These are phyloP conservation scores for Lactifluus rugatus DNA, from an alignment of 768 basidiomycete species.

Conservation along the genomic window DNA sequence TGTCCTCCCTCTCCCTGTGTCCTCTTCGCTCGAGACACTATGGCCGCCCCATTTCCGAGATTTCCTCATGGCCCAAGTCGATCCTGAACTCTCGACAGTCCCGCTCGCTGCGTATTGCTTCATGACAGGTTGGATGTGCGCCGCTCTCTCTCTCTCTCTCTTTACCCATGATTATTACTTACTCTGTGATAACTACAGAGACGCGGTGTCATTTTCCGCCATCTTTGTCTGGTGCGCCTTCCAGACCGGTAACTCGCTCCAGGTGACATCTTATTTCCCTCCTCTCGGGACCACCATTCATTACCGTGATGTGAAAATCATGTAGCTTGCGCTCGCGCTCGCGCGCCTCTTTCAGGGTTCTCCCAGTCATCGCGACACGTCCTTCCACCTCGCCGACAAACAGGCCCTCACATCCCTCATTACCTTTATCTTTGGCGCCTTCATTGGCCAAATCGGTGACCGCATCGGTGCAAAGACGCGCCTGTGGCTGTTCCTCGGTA, in stretches of 20 bases:
- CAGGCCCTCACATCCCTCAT: slow-evolving; percentile 76
- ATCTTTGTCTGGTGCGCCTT: slow-evolving; percentile 81
- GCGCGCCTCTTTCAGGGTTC: slow-evolving; percentile 64
- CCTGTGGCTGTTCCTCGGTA: slow-evolving; percentile 62
- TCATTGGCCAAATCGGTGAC: slow-evolving; percentile 78
- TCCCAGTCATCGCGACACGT: slow-evolving; percentile 36
- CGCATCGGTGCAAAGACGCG: slow-evolving; percentile 63
- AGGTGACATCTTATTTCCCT: slow-evolving; percentile 31
- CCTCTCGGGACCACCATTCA: slow-evolving; percentile 2
- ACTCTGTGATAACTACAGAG: slow-evolving; percentile 31
- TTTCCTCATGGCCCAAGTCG: slow-evolving; percentile 35
- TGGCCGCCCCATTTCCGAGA: slow-evolving; percentile 24
- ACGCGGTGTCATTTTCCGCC: slow-evolving; percentile 66
- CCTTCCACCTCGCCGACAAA: slow-evolving; percentile 74
- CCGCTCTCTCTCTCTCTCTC: slow-evolving; percentile 3
- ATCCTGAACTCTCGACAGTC: slow-evolving; percentile 39
- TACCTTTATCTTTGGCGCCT: slow-evolving; percentile 69
- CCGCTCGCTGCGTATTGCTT: slow-evolving; percentile 61
- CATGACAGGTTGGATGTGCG: slow-evolving; percentile 74
- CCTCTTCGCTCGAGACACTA: background rate
- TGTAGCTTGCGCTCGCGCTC: slow-evolving; percentile 66
- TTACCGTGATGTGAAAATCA: background rate
- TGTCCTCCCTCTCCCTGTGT: slow-evolving; percentile 4
- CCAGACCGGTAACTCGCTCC: slow-evolving; percentile 70
- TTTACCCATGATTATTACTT: background rate